phyloP scores from a whole-genome alignment of 192 early-diverging fungal genomes.

The Diversispora eburnea region DNA sequence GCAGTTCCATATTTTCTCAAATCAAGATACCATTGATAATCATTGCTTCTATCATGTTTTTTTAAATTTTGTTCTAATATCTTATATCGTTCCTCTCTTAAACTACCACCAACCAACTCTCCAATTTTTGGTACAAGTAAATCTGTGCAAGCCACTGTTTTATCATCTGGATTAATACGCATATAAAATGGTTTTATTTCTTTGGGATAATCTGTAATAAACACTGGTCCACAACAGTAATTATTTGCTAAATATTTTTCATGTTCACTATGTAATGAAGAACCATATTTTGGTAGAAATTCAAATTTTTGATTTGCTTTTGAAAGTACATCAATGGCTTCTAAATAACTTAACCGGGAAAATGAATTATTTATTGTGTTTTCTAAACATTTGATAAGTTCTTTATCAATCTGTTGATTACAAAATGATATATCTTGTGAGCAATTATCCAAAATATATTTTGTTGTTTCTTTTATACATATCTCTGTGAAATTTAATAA shows the following conservation, averaged over 20 bases:
- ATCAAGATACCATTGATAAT: constrained; percentile 83
- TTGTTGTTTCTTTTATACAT: constrained; percentile 53
- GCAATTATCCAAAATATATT: constrained; percentile 52
- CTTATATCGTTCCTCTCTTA: constrained; percentile 70
- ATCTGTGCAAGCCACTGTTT: constrained; percentile 80
- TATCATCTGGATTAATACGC: constrained; percentile 50
- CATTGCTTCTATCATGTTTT: constrained; percentile 53
- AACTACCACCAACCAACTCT: constrained; percentile 79
- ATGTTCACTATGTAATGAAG: constrained; percentile 76
- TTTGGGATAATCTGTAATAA: constrained; percentile 86
- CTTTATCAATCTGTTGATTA: constrained; percentile 52
- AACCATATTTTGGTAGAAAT: constrained; percentile 66
- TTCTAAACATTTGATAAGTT: constrained; percentile 39
- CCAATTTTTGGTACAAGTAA: constrained; percentile 80
- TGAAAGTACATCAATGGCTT: constrained; percentile 70
- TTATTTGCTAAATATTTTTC: constrained; percentile 74
- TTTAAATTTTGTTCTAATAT: constrained; percentile 44
- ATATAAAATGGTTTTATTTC: constrained; percentile 88
- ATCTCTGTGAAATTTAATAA: constrained; percentile 71
- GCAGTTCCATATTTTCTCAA: constrained; percentile 76
- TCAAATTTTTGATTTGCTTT: constrained; percentile 50
- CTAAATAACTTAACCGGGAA: constrained; percentile 71
- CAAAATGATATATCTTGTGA: constrained; percentile 60
- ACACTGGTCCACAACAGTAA: constrained; percentile 71
- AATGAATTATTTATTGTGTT: constrained; percentile 50